Percentiles rank a stretch among this genome's conserved stretches.
These are phyloP conservation scores for Coelastrella sp. DNA, from an alignment of 139 green algal species.

Conservation along the genomic window DNA sequence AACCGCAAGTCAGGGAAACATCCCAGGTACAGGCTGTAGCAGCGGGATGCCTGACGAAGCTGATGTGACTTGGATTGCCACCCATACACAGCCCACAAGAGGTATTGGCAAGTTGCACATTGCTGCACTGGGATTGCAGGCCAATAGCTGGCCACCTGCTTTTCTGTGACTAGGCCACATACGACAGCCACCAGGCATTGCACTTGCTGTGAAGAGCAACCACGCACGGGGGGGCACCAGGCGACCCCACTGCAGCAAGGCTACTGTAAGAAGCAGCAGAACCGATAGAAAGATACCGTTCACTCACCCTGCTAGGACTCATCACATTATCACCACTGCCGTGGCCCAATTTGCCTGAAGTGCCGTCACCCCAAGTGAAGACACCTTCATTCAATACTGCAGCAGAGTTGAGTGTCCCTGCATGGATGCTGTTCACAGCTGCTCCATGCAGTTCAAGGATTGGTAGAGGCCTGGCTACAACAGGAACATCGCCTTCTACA, in stretches of 20 bases:
- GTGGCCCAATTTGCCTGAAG: conserved; percentile 74
- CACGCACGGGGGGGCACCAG: not conserved
- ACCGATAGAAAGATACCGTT: not conserved
- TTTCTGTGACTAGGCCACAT: too few species aligned
- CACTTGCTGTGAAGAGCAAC: not conserved
- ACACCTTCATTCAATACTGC: conserved; percentile 54
- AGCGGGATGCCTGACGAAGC: not conserved
- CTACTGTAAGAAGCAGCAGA: not conserved
- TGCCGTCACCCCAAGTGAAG: conserved; percentile 72
- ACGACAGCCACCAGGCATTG: too few species aligned
- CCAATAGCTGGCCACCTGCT: too few species aligned
- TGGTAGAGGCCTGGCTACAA: conserved; percentile 58
- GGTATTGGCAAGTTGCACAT: too few species aligned
- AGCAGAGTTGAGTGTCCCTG: conserved; percentile 59
- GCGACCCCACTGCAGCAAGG: not conserved
- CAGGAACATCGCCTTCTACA: conserved; percentile 43
- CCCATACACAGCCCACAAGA: too few species aligned
- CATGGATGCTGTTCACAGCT: conserved; percentile 43
- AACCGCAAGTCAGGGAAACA: too few species aligned
- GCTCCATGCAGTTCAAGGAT: conserved; percentile 53
- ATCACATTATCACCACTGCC: conserved; percentile 50
- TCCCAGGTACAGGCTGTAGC: not conserved
- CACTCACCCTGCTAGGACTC: conserved; percentile 23
- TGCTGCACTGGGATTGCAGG: too few species aligned
- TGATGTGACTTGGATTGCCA: not conserved